Conservation (phyloP, 2,329 filamentous ascomycete genomes). For the Periconia macrospinosa region DNA sequence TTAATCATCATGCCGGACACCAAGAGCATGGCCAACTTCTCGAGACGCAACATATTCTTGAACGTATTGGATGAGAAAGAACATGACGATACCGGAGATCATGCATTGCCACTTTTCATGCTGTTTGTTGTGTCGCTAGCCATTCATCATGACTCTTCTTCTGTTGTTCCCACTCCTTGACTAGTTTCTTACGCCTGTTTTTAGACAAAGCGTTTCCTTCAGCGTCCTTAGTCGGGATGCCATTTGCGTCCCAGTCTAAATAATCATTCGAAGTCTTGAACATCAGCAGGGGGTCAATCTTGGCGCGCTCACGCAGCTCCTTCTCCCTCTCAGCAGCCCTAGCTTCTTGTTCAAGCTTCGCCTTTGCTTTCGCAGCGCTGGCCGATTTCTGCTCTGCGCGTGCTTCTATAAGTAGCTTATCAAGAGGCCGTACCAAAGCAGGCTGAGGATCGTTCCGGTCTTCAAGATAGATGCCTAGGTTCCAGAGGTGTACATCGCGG, state of each 20-base stretch:
- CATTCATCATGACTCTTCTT: constrained; percentile 2
- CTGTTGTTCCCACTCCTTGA: constrained; percentile 1
- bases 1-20: no score
- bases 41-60: no score
- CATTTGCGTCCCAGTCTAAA: constrained; percentile 1
- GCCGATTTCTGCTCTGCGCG: constrained; percentile 4
- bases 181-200: constrained; percentile 1
- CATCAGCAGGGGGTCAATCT: constrained; percentile 3
- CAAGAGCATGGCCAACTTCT: no score
- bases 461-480: constrained; percentile 7
- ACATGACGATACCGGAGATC: no score
- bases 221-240: constrained; percentile 1
- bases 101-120: no score
- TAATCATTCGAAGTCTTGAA: constrained; percentile 5
- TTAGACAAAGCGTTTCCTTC: not conserved
- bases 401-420: constrained; percentile 4
- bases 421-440: constrained; percentile 5
- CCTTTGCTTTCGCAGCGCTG: constrained; percentile 2
- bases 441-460: constrained; percentile 4
- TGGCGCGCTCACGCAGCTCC: constrained; percentile 5
- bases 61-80: no score
- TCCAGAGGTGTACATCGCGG: constrained; percentile 6
- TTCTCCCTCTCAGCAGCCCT: constrained; percentile 5
- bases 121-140: constrained; percentile 1
- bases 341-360: constrained; percentile 4